Conservation (phyloP, 192 early-diverging fungal species). For the Phlyctochytrium bullatum region DNA sequence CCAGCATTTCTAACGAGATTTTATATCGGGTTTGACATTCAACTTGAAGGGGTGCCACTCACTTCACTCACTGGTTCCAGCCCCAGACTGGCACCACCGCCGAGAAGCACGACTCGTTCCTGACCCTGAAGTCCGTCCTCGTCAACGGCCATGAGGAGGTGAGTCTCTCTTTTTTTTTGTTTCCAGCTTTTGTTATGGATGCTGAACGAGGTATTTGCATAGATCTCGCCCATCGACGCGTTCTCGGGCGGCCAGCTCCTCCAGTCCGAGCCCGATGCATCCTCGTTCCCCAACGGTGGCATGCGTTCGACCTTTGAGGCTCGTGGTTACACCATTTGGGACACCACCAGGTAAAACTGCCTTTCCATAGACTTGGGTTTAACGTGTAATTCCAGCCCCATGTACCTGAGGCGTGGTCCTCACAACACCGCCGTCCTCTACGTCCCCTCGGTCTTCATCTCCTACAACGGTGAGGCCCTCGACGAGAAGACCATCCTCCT, state of each 20-base stretch:
- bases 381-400: conserved; percentile 62
- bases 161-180: conserved; percentile 15
- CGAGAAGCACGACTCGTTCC: conserved; percentile 99
- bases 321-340: conserved; percentile 99
- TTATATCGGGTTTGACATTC: neutral
- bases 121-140: conserved; percentile 81
- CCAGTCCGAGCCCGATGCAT: conserved; percentile 99
- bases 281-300: conserved; percentile 98
- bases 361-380: neutral
- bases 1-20: neutral
- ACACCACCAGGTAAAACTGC: conserved; percentile 67
- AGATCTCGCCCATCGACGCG: conserved; percentile 78
- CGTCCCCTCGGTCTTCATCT: conserved; percentile 97
- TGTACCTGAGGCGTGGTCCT: conserved; percentile 92
- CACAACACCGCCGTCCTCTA: conserved; percentile 93
- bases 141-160: conserved; percentile 84
- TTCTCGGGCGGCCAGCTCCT: conserved; percentile 97
- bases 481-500: conserved; percentile 98
- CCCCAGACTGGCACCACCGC: conserved; percentile 98
- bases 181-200: conserved; percentile 19
- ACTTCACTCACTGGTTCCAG: conserved; percentile 99
- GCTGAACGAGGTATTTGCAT: neutral
- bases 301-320: conserved; percentile 98
- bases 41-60: conserved; percentile 77
- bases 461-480: conserved; percentile 98